Conservation (phyloP, 2,329 filamentous ascomycete genomes). For the Colletotrichum euphorbiae region DNA sequence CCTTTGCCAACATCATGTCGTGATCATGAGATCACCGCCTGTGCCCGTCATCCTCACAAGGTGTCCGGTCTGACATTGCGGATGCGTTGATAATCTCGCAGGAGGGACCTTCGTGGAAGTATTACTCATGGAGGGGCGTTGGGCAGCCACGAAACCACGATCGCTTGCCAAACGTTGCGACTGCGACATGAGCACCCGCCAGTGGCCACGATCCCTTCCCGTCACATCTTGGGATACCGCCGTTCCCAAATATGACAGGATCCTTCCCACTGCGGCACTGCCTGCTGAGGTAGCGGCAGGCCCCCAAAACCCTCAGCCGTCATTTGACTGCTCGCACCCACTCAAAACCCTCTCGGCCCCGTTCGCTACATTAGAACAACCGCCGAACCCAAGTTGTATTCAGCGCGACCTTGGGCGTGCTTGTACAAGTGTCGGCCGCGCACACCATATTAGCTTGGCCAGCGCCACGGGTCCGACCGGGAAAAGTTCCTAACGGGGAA, state of each 20-base stretch:
- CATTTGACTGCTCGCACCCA: conserved; percentile 26
- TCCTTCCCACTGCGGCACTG: conserved; percentile 22
- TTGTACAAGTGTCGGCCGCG: not conserved
- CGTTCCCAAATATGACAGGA: conserved; percentile 29
- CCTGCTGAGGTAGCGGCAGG: conserved; percentile 6
- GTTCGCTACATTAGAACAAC: conserved; percentile 38
- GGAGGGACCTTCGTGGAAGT: not conserved
- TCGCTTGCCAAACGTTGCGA: not conserved
- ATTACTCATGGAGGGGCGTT: conserved; percentile 5
- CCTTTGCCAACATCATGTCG: not conserved
- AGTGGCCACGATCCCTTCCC: conserved; percentile 12
- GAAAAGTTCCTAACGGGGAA: not conserved
- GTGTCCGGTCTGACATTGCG: not conserved
- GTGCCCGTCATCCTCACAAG: not conserved
- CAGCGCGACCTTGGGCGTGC: conserved; percentile 3
- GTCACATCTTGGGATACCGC: conserved; percentile 36
- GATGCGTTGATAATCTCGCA: too few relatives aligned
- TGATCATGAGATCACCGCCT: conserved; percentile 6
- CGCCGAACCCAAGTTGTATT: conserved; percentile 22
- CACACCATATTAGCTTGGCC: conserved; percentile 30
- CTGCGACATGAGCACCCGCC: not conserved
- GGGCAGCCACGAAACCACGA: conserved; percentile 29
- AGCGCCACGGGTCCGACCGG: conserved; percentile 29
- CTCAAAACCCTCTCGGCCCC: conserved; percentile 29
- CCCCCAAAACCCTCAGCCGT: conserved; percentile 24